These are phyloP conservation scores for Xylaria scruposa DNA, from an alignment of 495 filamentous ascomycete species.

Conservation along the genomic window DNA sequence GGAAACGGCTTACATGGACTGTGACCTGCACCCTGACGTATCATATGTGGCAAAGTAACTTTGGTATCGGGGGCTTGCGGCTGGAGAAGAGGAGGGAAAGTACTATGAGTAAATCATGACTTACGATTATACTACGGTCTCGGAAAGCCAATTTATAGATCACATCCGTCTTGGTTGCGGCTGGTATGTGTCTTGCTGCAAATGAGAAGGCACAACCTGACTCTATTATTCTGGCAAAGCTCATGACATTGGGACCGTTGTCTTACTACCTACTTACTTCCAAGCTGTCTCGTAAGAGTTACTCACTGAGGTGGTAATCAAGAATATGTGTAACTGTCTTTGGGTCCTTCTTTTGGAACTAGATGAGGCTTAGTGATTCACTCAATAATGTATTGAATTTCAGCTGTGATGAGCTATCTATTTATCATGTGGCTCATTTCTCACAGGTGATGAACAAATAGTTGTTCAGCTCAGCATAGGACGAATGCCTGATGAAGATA, in stretches of 20 bases:
- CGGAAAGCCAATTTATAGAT: not conserved
- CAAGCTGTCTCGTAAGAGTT: not conserved
- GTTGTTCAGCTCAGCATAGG: not conserved
- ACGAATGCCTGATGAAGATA: not conserved
- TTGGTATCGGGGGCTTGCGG: not conserved
- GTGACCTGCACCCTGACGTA: not conserved
- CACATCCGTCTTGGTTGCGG: not conserved
- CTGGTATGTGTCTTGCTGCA: not conserved
- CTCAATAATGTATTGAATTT: not conserved
- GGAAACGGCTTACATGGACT: not conserved
- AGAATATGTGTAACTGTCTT: not conserved
- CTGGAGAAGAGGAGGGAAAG: not conserved
- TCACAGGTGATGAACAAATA: not conserved
- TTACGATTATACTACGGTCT: not conserved
- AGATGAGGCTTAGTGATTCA: not conserved
- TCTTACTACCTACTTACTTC: not conserved
- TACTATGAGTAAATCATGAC: not conserved
- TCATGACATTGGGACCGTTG: not conserved
- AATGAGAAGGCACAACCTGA: not conserved
- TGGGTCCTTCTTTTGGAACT: not conserved
- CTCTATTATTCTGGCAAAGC: not conserved
- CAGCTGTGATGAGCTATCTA: not conserved
- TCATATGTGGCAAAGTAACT: not conserved
- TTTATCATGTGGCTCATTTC: not conserved
- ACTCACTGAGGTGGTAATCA: not conserved